Conservation (phyloP, 495 filamentous ascomycete species). For the Evernia prunastri region DNA sequence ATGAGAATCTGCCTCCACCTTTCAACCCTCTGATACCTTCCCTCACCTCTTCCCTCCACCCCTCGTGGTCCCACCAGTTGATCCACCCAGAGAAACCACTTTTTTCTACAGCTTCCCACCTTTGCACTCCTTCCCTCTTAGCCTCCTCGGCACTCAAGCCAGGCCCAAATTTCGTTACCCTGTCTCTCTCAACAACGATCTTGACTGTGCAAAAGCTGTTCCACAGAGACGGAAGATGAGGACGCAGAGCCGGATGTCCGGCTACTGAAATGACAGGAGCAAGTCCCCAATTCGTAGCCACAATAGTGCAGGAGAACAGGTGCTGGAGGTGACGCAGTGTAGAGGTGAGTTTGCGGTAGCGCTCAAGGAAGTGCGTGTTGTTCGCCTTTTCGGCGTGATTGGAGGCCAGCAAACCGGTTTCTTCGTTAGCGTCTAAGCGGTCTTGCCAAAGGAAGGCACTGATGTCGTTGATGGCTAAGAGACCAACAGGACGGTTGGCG, state of each 20-base stretch:
- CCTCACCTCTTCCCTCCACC: constrained; percentile 32
- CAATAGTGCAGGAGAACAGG: constrained; percentile 28
- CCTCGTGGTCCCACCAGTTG: constrained; percentile 42
- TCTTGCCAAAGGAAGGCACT: constrained; percentile 56
- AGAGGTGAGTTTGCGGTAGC: constrained; percentile 39
- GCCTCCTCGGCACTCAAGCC: constrained; percentile 52
- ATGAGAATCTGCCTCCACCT: constrained; percentile 17
- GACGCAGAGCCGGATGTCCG: constrained; percentile 33
- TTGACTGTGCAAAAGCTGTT: constrained; percentile 40
- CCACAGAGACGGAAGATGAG: constrained; percentile 45
- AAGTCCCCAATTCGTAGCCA: constrained; percentile 28
- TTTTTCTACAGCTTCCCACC: constrained; percentile 37
- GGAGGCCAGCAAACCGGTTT: constrained; percentile 32
- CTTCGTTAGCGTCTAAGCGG: constrained; percentile 43
- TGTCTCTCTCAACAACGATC: constrained; percentile 41
- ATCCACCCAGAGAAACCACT: constrained; percentile 41
- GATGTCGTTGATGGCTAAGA: constrained; percentile 48
- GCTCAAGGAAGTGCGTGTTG: constrained; percentile 21
- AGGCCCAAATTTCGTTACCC: constrained; percentile 46
- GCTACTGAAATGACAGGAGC: constrained; percentile 31
- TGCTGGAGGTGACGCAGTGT: constrained; percentile 22
- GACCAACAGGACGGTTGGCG: constrained; percentile 38
- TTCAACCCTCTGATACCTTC: constrained; percentile 15
- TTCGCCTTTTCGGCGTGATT: constrained; percentile 1
- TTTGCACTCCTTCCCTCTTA: constrained; percentile 41